Percentiles rank a stretch among this genome's conserved stretches.
phyloP scores from a whole-genome alignment of 257 asterid species.

The Fraxinus excelsior region DNA sequence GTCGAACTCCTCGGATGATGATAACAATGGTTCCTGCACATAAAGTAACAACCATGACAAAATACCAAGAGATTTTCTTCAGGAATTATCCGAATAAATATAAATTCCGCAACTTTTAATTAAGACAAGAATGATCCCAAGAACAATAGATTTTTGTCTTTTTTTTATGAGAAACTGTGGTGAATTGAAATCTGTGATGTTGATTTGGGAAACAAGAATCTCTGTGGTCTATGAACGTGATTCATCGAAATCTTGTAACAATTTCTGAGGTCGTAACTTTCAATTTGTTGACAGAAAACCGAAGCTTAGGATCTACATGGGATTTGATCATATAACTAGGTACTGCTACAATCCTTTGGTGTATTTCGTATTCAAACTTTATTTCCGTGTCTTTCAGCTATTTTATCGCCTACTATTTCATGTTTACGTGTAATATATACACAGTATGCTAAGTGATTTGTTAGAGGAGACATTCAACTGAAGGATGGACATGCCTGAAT shows the following conservation, averaged over 20 bases:
- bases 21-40: conserved; percentile 42
- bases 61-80: neutral
- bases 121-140: neutral
- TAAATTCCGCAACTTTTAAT: neutral
- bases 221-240: too few species aligned
- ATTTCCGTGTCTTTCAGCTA: neutral
- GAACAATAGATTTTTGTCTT: too few species aligned
- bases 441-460: neutral
- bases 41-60: neutral
- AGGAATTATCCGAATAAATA: neutral
- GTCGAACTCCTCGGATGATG: conserved; percentile 35
- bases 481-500: conserved; percentile 37
- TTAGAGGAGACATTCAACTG: neutral
- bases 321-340: too few species aligned
- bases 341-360: too few species aligned
- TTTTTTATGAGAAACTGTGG: too few species aligned
- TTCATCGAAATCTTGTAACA: too few species aligned
- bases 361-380: neutral
- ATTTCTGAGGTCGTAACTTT: too few species aligned
- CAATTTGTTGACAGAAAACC: too few species aligned
- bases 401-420: neutral
- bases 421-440: neutral
- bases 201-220: too few species aligned
- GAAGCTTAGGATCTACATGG: too few species aligned
- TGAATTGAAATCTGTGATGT: too few species aligned